Conservation (phyloP, 2,329 filamentous ascomycete genomes). For the Harringtonia lauricola region DNA sequence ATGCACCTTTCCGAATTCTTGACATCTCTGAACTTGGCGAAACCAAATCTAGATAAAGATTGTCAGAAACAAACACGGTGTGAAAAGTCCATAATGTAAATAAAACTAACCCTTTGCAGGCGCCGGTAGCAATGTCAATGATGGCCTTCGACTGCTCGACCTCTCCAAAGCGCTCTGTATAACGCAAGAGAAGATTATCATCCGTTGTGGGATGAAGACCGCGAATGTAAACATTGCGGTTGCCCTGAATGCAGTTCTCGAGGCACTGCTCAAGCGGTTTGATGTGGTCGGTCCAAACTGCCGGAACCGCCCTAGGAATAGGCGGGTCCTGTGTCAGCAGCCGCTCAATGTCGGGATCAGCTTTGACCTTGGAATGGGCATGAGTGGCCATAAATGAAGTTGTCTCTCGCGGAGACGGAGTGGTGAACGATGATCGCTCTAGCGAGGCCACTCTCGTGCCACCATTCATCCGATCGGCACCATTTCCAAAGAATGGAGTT, state of each 20-base stretch:
- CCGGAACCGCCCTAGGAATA: constrained; percentile 81
- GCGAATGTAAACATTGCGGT: constrained; percentile 97
- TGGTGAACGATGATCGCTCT: constrained; percentile 55
- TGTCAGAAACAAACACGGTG: not conserved
- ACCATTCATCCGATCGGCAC: constrained; percentile 46
- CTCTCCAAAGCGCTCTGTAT: constrained; percentile 78
- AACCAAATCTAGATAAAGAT: constrained; percentile 66
- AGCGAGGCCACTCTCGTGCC: constrained; percentile 42
- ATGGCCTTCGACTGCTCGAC: constrained; percentile 98
- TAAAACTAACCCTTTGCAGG: constrained; percentile 81
- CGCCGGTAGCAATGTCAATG: constrained; percentile 83
- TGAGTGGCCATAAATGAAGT: constrained; percentile 16
- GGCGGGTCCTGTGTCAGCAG: constrained; percentile 65
- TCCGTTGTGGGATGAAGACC: constrained; percentile 92
- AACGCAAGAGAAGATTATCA: constrained; percentile 74
- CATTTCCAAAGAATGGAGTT: constrained; percentile 52
- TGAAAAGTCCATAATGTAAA: too few relatives aligned
- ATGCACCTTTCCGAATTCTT: constrained; percentile 92
- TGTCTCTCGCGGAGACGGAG: constrained; percentile 53
- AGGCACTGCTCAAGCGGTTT: constrained; percentile 90
- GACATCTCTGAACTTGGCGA: constrained; percentile 86
- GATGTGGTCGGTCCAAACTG: constrained; percentile 75
- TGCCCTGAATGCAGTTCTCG: constrained; percentile 81
- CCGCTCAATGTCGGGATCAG: constrained; percentile 46
- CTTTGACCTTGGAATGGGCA: constrained; percentile 28